Evolutionary conservation across 2,329 filamentous ascomycete genomes (phyloP), one percentile per base, ranked within the genome.

Genomic region (Lasiodiplodia citricola): DNA sequence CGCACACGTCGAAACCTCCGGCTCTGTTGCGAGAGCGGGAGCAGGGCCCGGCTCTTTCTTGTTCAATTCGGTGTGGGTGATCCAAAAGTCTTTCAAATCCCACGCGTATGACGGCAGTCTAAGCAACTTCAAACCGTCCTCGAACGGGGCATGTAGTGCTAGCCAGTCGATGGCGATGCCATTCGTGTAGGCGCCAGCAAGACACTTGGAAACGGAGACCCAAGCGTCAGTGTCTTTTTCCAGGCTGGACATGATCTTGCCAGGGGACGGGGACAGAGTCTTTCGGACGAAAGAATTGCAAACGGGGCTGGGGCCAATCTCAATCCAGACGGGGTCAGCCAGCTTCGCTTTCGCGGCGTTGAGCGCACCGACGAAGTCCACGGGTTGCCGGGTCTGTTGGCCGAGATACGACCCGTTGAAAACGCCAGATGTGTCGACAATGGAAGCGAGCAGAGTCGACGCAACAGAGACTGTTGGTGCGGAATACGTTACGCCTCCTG

Each of bases 51-150:
- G 85, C 71, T 91, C 87, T 68, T 84, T 89, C 83, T 94, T 94
- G 70, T 86, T 88, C 47, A 93, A 89, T 70, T 92, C 90, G 70
- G 85, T 83, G 77, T 92, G 92, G 75, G 88, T 87, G 18, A 92
- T 84, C 90, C 90, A 92, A 79, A 92, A 92, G 72, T 87, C 88
- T 83, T 92, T 92, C 71, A 87, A 82, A 75, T 93, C 89, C 76
- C 90, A 93, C 0, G 84, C 84, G 75, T 93, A 93, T 0, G 86
- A 84, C 2, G 90, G 90, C 4, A 93, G 80, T 18, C 86, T 82
- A 18, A 91, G 80, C 18, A 92, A 81, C 54, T 86, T 82, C 52
- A 89, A 85, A 1, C 84, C 83, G 44, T 81, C 75, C 72, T 87
- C 85, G 76, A 89, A 91, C 66, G 88, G 84, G 54, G 84, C 82